These are phyloP conservation scores for Stereocaulon alpinum DNA, from an alignment of 495 filamentous ascomycete genomes.

Conservation along the genomic window DNA sequence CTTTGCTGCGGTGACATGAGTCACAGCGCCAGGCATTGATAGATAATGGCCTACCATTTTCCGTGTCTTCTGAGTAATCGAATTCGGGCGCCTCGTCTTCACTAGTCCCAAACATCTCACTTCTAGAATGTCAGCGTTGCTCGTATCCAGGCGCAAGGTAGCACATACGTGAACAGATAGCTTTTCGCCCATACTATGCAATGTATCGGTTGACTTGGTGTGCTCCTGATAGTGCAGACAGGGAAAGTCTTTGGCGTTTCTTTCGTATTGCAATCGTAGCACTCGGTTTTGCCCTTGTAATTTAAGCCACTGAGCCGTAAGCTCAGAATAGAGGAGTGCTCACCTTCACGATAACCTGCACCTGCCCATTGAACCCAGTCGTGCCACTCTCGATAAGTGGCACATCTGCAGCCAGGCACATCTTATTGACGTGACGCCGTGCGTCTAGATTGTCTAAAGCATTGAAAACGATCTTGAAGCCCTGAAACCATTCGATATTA, in stretches of 20 bases:
- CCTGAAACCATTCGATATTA: slow-evolving; percentile 78
- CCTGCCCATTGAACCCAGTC: slow-evolving; percentile 95
- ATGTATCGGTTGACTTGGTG: slow-evolving; percentile 89
- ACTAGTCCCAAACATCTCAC: slow-evolving; percentile 83
- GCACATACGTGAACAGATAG: slow-evolving; percentile 68
- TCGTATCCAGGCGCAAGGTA: neutral
- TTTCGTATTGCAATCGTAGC: slow-evolving; percentile 90
- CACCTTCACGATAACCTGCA: slow-evolving; percentile 87
- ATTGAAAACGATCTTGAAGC: slow-evolving; percentile 86
- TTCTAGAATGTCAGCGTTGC: slow-evolving; percentile 24
- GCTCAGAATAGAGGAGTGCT: slow-evolving; percentile 3
- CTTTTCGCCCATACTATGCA: slow-evolving; percentile 99
- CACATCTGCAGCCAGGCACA: slow-evolving; percentile 88
- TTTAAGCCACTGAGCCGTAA: slow-evolving; percentile 14
- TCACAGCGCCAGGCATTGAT: neutral
- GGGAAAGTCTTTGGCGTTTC: slow-evolving; percentile 83
- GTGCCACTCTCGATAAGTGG: slow-evolving; percentile 95
- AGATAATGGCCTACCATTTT: slow-evolving; percentile 50
- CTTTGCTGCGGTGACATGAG: slow-evolving; percentile 42
- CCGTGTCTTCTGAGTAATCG: slow-evolving; percentile 65
- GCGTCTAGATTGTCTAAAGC: slow-evolving; percentile 95
- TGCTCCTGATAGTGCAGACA: slow-evolving; percentile 94
- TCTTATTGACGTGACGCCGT: slow-evolving; percentile 88
- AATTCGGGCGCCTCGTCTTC: slow-evolving; percentile 72
- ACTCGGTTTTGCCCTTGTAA: slow-evolving; percentile 70